Conservation (phyloP, 495 filamentous ascomycete species). For the Hamigera avellanea region DNA sequence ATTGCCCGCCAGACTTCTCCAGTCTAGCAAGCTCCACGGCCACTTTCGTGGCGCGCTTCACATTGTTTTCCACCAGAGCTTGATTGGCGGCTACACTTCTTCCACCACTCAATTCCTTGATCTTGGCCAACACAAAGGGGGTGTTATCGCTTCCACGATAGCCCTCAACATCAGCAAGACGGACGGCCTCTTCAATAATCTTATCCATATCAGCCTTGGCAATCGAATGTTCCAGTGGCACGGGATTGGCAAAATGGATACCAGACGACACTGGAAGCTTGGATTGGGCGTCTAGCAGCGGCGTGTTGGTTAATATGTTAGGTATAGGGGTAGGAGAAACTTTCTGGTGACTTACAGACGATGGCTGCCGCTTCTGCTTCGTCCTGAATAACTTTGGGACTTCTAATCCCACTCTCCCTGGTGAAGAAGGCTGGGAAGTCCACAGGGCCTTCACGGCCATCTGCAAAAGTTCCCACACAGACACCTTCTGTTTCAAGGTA, state of each 20-base stretch:
- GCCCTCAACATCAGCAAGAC: conserved; percentile 57
- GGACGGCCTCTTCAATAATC: conserved; percentile 61
- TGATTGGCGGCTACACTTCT: conserved; percentile 64
- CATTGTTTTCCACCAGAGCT: conserved; percentile 69
- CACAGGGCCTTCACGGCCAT: conserved; percentile 53
- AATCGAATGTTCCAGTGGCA: conserved; percentile 60
- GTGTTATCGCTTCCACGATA: conserved; percentile 71
- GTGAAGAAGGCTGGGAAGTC: conserved; percentile 89
- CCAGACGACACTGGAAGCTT: conserved; percentile 58
- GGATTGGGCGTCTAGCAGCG: conserved; percentile 44
- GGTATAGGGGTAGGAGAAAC: too few species aligned
- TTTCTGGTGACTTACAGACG: conserved; percentile 60
- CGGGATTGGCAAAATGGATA: conserved; percentile 78
- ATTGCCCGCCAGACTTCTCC: conserved; percentile 22
- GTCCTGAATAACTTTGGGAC: conserved; percentile 59
- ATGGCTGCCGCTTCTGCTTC: conserved; percentile 79
- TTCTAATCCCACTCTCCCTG: conserved; percentile 68
- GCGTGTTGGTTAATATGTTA: too few species aligned
- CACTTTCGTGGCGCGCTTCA: conserved; percentile 64
- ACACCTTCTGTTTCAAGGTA: conserved; percentile 92
- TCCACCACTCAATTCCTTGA: conserved; percentile 67
- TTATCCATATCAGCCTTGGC: conserved; percentile 60
- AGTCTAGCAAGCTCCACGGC: conserved; percentile 65
- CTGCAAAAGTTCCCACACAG: conserved; percentile 76
- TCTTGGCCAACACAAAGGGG: conserved; percentile 72